These are phyloP conservation scores for Gaeumannomyces tritici DNA, from an alignment of 2,329 filamentous ascomycete species.

Conservation along the genomic window DNA sequence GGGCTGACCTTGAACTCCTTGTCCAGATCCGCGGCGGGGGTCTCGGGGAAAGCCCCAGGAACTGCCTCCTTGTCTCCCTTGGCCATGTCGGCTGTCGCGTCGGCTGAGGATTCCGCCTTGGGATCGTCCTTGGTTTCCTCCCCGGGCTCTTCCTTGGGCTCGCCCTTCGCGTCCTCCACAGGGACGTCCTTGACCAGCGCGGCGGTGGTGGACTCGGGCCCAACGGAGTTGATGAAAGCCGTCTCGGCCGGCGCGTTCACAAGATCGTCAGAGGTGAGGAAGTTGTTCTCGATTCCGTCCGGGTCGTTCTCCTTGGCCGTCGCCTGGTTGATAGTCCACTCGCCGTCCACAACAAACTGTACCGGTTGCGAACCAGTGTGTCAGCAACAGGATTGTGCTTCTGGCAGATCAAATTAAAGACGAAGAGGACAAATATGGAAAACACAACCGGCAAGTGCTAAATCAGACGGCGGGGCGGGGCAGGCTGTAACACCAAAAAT, in stretches of 20 bases:
- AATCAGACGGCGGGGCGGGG: not conserved
- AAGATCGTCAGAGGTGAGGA: constrained; percentile 69
- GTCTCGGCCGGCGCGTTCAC: constrained; percentile 33
- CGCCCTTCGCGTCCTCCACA: constrained; percentile 30
- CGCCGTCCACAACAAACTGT: constrained; percentile 91
- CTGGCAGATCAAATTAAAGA: not conserved
- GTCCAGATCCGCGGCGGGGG: constrained; percentile 41
- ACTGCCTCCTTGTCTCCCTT: constrained; percentile 9
- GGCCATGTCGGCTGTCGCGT: not conserved
- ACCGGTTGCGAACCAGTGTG: constrained; percentile 8
- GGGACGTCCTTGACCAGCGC: constrained; percentile 55
- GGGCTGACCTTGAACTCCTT: constrained; percentile 50
- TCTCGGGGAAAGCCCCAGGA: constrained; percentile 33
- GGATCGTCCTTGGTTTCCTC: constrained; percentile 18
- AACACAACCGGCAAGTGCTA: constrained; percentile 2
- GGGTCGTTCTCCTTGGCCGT: constrained; percentile 76
- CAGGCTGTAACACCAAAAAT: not conserved
- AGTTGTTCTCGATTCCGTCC: constrained; percentile 85
- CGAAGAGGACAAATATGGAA: constrained; percentile 3
- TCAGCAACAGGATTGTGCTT: constrained; percentile 11
- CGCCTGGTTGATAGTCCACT: constrained; percentile 76
- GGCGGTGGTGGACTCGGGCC: constrained; percentile 62
- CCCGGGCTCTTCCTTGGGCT: constrained; percentile 17
- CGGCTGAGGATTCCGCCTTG: constrained; percentile 11
- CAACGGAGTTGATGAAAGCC: constrained; percentile 51